These are phyloP conservation scores for Heritiera fomes DNA, from an alignment of 345 rosid species.

Conservation along the genomic window DNA sequence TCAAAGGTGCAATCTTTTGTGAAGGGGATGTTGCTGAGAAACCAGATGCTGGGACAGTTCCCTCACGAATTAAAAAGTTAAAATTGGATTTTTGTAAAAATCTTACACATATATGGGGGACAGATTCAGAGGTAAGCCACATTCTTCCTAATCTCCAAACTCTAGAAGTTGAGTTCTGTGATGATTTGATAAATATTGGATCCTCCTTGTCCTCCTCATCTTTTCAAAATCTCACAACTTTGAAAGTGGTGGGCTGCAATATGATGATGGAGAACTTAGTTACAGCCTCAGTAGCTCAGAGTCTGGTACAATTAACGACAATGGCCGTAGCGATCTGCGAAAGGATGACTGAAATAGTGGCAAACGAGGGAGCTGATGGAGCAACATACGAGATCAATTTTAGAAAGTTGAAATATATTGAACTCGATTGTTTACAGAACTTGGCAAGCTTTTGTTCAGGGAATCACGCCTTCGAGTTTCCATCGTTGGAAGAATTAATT, in stretches of 20 bases:
- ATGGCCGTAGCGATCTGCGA: rapidly evolving
- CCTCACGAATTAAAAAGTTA: neutral
- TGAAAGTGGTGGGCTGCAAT: rapidly evolving
- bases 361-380: neutral
- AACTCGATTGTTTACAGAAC: neutral
- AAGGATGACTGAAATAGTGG: neutral
- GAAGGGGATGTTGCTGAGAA: neutral
- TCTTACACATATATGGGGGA: neutral
- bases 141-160: neutral
- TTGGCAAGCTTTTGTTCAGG: conserved; percentile 12
- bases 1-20: neutral
- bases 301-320: neutral
- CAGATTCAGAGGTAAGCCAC: neutral
- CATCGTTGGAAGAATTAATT: neutral
- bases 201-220: neutral
- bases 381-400: neutral
- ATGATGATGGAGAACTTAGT: neutral
- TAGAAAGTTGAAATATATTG: neutral
- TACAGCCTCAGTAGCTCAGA: neutral
- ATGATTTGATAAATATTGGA: neutral
- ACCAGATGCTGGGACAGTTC: neutral
- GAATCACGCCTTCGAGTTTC: neutral
- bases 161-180: neutral
- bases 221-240: neutral
- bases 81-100: rapidly evolving